Evolutionary conservation across 179 eudicot genomes (phyloP), one percentile per base, ranked within the genome.

Genomic region (Patellifolia procumbens): DNA sequence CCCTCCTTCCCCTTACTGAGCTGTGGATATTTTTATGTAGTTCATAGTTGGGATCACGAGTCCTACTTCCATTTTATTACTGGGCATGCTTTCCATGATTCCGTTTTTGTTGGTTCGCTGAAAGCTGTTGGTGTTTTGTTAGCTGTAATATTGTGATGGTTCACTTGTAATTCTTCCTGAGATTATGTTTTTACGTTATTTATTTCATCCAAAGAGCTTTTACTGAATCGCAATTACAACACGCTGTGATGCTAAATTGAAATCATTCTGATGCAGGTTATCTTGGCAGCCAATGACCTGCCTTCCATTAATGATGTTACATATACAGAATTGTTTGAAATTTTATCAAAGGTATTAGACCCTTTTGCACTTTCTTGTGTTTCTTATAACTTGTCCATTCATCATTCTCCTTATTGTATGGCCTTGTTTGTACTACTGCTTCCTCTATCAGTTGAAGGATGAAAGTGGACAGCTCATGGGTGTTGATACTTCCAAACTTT

Each of bases 261-360:
- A 70, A 35, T 74, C 43, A 65, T 76, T 73, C 68, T 32, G 70
- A 22, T 85, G 79, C 91, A 95, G 99, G 98, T 95, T 80, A 89
- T 95, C 37, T 83, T 95, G 88, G 97, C 99, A 65, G 98, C 98
- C 75, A 95, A 95, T 86, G 99, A 93, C 55, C 84, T 95, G 79
- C 99, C 99, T 76, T 95, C 99, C 37, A 95, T 95, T 29, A 95
- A 95, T 70, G 99, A 95, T 79, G 83, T 95, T 46, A 95, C 98
- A 59, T 95, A 91, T 75, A 76, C 85, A 71, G 98, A 95, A 80
- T 83, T 95, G 65, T 76, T 91, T 74, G 97, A 89, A 71, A 89
- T 95, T 67, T 76, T 93, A 68, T 78, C 91, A 19, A 89, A 95
- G 99, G 99, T 91, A 81, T 46, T 73, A 39, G 76, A 85, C 37